Percentiles rank a stretch among this genome's conserved stretches.
phyloP scores from a whole-genome alignment of 1,284 basidiomycete species.

The Irpex lacteus region DNA sequence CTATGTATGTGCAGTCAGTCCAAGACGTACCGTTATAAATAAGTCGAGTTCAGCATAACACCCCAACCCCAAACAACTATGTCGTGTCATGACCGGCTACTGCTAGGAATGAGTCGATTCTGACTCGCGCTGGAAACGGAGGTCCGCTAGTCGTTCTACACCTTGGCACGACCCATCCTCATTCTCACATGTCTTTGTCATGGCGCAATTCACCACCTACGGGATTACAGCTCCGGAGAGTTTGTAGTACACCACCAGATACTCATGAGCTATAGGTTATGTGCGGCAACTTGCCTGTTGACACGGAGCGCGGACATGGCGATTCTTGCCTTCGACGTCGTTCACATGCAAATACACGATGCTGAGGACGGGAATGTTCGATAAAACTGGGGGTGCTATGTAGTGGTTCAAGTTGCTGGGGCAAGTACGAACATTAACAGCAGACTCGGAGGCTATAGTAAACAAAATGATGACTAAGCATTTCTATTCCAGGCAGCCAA shows the following conservation, averaged over 20 bases:
- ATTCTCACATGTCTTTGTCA: not conserved
- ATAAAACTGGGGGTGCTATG: too few species aligned
- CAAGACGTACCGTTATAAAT: not conserved
- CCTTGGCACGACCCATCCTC: too few species aligned
- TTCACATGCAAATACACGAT: too few species aligned
- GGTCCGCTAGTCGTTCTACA: not conserved
- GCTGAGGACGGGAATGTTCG: too few species aligned
- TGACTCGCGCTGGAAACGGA: conserved; percentile 1
- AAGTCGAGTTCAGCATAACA: not conserved
- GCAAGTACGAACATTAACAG: too few species aligned
- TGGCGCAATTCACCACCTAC: not conserved
- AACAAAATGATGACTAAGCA: not conserved
- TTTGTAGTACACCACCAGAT: too few species aligned
- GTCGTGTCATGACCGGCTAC: not conserved
- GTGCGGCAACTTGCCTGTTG: too few species aligned
- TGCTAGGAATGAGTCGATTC: not conserved
- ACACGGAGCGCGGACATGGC: too few species aligned
- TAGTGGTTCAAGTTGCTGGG: too few species aligned
- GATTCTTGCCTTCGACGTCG: too few species aligned
- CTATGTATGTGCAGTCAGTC: not conserved
- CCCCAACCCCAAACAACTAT: not conserved
- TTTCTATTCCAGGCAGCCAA: not conserved
- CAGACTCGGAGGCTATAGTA: not conserved
- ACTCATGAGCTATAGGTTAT: too few species aligned
- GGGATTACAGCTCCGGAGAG: too few species aligned